Conservation (phyloP, 2,329 filamentous ascomycete genomes). For the Epichloe coenophiala region DNA sequence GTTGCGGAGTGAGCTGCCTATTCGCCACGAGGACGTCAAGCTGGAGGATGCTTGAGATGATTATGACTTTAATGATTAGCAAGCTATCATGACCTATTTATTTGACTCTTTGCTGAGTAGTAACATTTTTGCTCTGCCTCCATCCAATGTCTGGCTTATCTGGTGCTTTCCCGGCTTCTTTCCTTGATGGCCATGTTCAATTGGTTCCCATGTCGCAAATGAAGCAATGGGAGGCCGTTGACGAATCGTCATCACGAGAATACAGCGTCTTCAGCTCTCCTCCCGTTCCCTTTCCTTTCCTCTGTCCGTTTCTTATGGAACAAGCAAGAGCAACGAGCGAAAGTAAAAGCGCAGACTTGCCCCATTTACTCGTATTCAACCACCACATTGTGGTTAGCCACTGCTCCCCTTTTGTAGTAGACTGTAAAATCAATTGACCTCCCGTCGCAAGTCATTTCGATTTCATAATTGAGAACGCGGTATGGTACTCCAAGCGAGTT, state of each 20-base stretch:
- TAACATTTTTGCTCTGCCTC: neutral
- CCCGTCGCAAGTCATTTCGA: constrained; percentile 3
- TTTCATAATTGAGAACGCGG: neutral
- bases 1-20: constrained; percentile 2
- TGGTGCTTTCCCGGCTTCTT: neutral
- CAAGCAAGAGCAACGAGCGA: no score
- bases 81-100: neutral
- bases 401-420: neutral
- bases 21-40: constrained; percentile 4
- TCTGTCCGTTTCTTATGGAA: no score
- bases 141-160: neutral
- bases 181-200: neutral
- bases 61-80: neutral
- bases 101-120: neutral
- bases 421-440: neutral
- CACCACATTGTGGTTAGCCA: neutral
- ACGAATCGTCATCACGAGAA: neutral
- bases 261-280: neutral
- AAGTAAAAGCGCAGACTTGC: no score
- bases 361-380: neutral
- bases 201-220: neutral
- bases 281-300: neutral
- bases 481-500: neutral
- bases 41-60: constrained; percentile 4
- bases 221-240: neutral